phyloP scores from a whole-genome alignment of 208 protist species.

The Balamuthia mandrillaris region DNA sequence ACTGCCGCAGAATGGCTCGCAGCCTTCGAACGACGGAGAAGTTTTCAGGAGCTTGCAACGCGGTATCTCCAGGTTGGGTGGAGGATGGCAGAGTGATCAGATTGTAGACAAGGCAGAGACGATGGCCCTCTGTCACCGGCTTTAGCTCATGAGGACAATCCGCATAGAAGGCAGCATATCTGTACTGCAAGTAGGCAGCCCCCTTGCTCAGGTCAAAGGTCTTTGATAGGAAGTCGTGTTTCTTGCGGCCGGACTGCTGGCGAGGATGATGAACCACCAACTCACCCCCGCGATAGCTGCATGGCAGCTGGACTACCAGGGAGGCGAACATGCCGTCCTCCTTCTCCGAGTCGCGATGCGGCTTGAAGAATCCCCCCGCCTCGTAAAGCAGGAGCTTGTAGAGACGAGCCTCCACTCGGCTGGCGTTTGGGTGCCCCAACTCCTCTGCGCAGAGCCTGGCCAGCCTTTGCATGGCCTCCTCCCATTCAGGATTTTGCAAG shows the following conservation, averaged over 20 bases:
- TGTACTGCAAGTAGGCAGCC: no score
- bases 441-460: not conserved
- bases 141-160: not conserved
- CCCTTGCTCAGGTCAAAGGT: no score
- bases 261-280: not conserved
- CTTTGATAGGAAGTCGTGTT: no score
- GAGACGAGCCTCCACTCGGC: not conserved
- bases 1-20: no score
- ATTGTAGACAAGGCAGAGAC: not conserved
- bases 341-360: slow-evolving; percentile 13
- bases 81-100: not conserved
- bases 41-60: no score
- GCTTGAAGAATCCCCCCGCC: not conserved
- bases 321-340: slow-evolving; percentile 2
- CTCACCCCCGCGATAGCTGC: not conserved
- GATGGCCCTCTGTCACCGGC: not conserved
- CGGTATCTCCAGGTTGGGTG: no score
- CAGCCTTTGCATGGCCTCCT: not conserved
- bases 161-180: not conserved
- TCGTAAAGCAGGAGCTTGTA: slow-evolving; percentile 21
- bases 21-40: no score
- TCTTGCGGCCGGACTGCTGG: not conserved
- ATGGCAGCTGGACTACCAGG: not conserved
- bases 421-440: not conserved
- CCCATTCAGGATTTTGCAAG: not conserved